Base-by-base conservation (phyloP, 371 early-diverging fungal species). In the Mortierella sp. region DNA sequence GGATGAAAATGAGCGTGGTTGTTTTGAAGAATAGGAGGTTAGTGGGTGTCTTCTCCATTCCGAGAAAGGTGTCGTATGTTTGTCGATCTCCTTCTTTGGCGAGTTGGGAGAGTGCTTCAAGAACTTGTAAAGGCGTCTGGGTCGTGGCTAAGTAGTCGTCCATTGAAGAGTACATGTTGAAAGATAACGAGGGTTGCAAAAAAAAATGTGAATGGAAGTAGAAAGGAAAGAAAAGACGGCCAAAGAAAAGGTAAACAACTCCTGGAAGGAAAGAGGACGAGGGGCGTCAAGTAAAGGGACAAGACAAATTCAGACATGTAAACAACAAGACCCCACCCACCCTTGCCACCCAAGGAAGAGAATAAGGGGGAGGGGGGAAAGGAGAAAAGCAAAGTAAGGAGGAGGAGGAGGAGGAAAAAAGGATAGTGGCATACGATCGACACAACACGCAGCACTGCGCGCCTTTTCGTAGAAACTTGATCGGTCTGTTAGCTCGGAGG, bases 21-120 rank as follows among this genome's bases (percentile, higher is more conserved):
- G 76, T 42, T 55, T 73, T 58, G 72, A 72, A 48, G 60, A 75
- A 73, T 13, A 58, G 31, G 65, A 76, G 19, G 24, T 79, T 72
- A 5, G 26, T 42, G 10, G 50, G 60, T 0, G 50, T 76, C 54
- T 21, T 45, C 44, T 73, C 65, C 13, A 74, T 38, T 9, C 70
- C 70, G 31, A 74, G 42, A 10, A 74, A 57, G 13, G 68, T 55
- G 8, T 58, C 74, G 21, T 57, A 74, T 3, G 28, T 26, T 28
- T 57, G 63, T 24, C 13, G 58, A 47, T 42, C 6, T 31, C n/a
- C 16, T 16, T 44, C 38, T 1, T 13, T 58, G 55, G 55, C 70
- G 55, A 70, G 38, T 9, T 21, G 38, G 68, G 68, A 26, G 34
- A 68, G 70, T 10, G 24, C 38, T 50, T 34, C 31, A 1, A n/a